Base-by-base conservation (phyloP, 2,329 filamentous ascomycete species). In the Talaromyces sp. region DNA sequence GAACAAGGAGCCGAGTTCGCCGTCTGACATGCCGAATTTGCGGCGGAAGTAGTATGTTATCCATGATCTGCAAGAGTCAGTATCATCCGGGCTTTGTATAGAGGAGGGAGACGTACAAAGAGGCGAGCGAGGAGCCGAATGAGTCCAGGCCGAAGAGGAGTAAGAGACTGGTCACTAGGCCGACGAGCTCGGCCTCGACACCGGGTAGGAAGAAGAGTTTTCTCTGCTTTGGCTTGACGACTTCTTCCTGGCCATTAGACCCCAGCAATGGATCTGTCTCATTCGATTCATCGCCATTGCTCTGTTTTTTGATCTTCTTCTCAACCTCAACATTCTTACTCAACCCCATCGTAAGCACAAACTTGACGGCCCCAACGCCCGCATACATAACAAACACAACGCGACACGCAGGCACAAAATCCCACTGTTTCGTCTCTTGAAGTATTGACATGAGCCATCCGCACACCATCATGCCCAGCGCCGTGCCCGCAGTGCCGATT, bases 41-140 rank as follows among this genome's bases (percentile, higher is more conserved):
- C 75, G 73, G 68, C 83, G 81, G 70, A 88, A 83, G 74, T 84
- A 86, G 72, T 85, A 87, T 65, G 83, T 86, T 68, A 86, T 83
- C 79, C 79, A 81, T 1, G 79, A 80, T 34, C 76, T 76, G 56
- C 22, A 65, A 65, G 11, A 3, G 53, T 11, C 4, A 49, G 29
- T 58, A 25, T n/a, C n/a, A n/a, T n/a, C n/a, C n/a, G n/a, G n/a
- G n/a, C 29, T 1, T 31, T 38, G 13, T 17, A 2, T 5, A 15
- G 11, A 38, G 11, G 17, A 31, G 8, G 5, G 27, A 3, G 7
- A 79, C 84, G 75, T 78, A 88, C 81, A 87, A 72, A 25, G 87
- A 86, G 3, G 88, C 88, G 73, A 93, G 83, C 1, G 91, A 90
- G 1, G 87, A 89, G 1, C 89, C 89, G 65, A 92, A 85, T 0